phyloP scores from a whole-genome alignment of 2,329 filamentous ascomycete genomes.

The Sarocladium strictum region DNA sequence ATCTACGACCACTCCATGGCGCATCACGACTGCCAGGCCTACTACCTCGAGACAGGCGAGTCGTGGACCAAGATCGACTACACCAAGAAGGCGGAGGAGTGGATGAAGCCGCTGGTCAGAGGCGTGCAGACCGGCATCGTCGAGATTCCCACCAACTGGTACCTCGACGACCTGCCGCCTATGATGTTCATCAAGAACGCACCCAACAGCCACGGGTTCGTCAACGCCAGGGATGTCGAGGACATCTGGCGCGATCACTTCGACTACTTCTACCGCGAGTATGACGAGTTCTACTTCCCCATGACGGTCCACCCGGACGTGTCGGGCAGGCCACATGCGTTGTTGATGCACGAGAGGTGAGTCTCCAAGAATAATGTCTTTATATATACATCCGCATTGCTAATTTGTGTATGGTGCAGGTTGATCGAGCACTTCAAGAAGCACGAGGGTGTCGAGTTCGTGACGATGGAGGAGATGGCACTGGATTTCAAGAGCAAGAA shows the following conservation, averaged over 20 bases:
- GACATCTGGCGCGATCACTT: conserved; percentile 63
- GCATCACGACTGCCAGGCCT: conserved; percentile 58
- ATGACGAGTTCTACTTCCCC: conserved; percentile 71
- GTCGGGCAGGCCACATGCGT: conserved; percentile 62
- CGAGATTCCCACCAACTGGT: conserved; percentile 56
- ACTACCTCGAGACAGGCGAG: conserved; percentile 58
- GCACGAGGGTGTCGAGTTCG: conserved; percentile 56
- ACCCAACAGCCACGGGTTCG: conserved; percentile 58
- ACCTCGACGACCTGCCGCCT: conserved; percentile 58
- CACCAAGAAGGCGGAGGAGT: conserved; percentile 52
- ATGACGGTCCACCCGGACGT: conserved; percentile 75
- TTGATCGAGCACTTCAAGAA: conserved; percentile 62
- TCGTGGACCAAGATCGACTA: conserved; percentile 64
- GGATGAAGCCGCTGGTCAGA: conserved; percentile 60
- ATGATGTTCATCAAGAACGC: conserved; percentile 69
- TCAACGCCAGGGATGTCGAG: conserved; percentile 53
- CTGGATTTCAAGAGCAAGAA: conserved; percentile 69
- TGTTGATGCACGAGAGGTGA: conserved; percentile 61
- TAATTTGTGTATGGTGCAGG: too few species aligned
- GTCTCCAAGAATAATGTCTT: neutral
- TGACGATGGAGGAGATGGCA: conserved; percentile 65
- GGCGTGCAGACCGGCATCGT: conserved; percentile 56
- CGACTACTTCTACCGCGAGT: conserved; percentile 70
- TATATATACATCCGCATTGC: too few species aligned
- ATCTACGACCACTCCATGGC: conserved; percentile 65